Conservation (phyloP, 2,329 filamentous ascomycete genomes). For the Colletotrichum sp. region DNA sequence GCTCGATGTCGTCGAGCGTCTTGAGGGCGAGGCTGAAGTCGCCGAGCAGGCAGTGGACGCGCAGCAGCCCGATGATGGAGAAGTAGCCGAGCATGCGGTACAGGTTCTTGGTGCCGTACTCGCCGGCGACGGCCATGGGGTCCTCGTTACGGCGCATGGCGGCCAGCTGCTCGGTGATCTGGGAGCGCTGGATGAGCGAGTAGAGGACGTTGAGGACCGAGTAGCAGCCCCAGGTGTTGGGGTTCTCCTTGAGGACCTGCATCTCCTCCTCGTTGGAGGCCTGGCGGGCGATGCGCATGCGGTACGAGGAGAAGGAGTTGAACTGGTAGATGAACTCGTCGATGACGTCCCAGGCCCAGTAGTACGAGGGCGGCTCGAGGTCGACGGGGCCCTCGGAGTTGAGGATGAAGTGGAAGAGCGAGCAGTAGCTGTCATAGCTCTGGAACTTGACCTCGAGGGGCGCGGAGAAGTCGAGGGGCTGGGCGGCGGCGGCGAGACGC, state of each 20-base stretch:
- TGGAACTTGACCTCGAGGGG: conserved; percentile 96
- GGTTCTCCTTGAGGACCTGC: conserved; percentile 89
- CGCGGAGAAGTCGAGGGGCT: conserved; percentile 94
- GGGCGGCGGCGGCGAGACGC: conserved; percentile 87
- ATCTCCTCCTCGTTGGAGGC: conserved; percentile 91
- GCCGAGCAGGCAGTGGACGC: conserved; percentile 94
- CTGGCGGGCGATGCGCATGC: conserved; percentile 86
- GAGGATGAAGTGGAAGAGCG: conserved; percentile 97
- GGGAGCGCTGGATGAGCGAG: conserved; percentile 96
- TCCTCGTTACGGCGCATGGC: conserved; percentile 96
- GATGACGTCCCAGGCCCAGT: conserved; percentile 99
- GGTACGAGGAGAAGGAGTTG: conserved; percentile 98
- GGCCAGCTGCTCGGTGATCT: conserved; percentile 96
- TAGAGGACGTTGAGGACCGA: conserved; percentile 99
- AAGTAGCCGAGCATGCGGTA: conserved; percentile 99
- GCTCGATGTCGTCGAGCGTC: conserved; percentile 98
- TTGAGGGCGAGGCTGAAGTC: conserved; percentile 98
- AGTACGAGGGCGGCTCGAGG: conserved; percentile 96
- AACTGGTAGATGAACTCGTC: conserved; percentile 99
- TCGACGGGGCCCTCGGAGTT: conserved; percentile 99
- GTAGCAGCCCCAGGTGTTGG: conserved; percentile 99
- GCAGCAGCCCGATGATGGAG: conserved; percentile 95
- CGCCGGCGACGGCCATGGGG: conserved; percentile 83
- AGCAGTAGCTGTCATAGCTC: conserved; percentile 99
- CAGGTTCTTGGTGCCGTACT: conserved; percentile 91